phyloP scores from a whole-genome alignment of 306 rosid genomes.

The Cucurbita argyrosperma region DNA sequence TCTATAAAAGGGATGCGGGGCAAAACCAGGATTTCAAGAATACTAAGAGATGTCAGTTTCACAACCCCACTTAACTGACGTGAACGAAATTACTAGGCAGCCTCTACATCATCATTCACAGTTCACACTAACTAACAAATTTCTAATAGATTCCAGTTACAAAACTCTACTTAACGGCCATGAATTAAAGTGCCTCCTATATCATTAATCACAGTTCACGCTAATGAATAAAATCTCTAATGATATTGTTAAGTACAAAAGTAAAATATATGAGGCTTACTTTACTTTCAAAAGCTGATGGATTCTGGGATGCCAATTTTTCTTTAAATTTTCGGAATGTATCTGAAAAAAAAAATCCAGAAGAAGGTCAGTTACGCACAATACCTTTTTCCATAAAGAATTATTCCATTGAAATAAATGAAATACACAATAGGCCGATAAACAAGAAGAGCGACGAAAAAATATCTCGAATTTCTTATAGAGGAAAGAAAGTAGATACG shows the following conservation, averaged over 20 bases:
- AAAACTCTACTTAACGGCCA: not conserved
- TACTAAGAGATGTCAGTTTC: not conserved
- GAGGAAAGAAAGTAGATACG: not conserved
- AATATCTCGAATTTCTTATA: not conserved
- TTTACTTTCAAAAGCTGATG: conserved; percentile 42
- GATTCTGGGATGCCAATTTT: conserved; percentile 40
- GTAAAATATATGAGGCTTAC: conserved; percentile 22
- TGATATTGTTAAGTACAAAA: not conserved
- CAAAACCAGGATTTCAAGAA: not conserved
- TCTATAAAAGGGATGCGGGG: not conserved
- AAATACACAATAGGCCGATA: not conserved
- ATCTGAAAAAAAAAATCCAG: conserved; percentile 22
- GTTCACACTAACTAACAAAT: not conserved
- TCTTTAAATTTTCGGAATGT: conserved; percentile 72
- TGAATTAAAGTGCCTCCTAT: not conserved
- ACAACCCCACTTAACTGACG: not conserved
- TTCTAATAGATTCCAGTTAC: not conserved
- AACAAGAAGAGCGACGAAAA: not conserved
- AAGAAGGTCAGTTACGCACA: not conserved
- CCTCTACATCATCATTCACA: not conserved
- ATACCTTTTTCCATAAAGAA: not conserved
- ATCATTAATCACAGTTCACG: not conserved
- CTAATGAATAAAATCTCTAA: not conserved
- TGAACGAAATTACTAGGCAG: not conserved
- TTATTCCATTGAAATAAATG: not conserved